Evolutionary conservation across 768 basidiomycete species (phyloP).

Genomic region (Myochromella boudieri): DNA sequence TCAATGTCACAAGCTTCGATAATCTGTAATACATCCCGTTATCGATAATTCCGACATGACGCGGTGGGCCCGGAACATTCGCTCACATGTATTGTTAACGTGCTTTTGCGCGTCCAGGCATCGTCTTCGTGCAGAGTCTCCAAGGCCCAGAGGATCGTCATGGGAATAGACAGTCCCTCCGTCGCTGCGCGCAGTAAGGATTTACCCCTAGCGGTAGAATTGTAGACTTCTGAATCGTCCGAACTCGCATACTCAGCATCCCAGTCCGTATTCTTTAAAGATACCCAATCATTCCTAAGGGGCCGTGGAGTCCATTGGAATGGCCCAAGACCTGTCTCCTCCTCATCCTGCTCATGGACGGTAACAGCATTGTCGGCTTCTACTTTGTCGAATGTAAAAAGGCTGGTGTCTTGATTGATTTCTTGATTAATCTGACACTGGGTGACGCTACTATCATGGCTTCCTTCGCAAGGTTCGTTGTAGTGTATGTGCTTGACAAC

Average conservation of each 20-base stretch:
- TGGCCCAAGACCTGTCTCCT: too few relatives aligned
- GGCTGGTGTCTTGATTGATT: conserved; percentile 15
- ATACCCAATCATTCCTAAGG: conserved; percentile 21
- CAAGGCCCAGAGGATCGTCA: conserved; percentile 25
- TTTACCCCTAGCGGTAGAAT: conserved; percentile 2
- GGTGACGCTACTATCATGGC: conserved; percentile 17
- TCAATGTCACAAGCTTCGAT: conserved; percentile 27
- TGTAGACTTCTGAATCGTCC: conserved; percentile 12
- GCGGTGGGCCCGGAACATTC: too few relatives aligned
- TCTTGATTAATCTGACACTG: conserved; percentile 27
- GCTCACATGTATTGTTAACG: conserved; percentile 22
- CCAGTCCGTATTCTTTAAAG: conserved; percentile 26
- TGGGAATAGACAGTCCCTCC: conserved; percentile 22
- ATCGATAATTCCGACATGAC: too few relatives aligned
- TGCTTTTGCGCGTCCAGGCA: conserved; percentile 18
- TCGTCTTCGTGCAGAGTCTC: conserved; percentile 17
- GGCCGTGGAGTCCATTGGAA: conserved; percentile 32
- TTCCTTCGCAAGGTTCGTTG: conserved; percentile 19
- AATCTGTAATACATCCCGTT: conserved; percentile 22
- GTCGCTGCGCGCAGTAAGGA: conserved; percentile 25
- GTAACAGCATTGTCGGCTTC: too few relatives aligned
- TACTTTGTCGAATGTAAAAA: too few relatives aligned
- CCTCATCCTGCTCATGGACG: too few relatives aligned
- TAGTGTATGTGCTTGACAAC: conserved; percentile 18
- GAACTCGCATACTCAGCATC: conserved; percentile 21